Percentiles rank a stretch among this genome's conserved stretches.
These are phyloP conservation scores for Allantophomopsis lycopodina DNA, from an alignment of 2,329 filamentous ascomycete species.

Conservation along the genomic window DNA sequence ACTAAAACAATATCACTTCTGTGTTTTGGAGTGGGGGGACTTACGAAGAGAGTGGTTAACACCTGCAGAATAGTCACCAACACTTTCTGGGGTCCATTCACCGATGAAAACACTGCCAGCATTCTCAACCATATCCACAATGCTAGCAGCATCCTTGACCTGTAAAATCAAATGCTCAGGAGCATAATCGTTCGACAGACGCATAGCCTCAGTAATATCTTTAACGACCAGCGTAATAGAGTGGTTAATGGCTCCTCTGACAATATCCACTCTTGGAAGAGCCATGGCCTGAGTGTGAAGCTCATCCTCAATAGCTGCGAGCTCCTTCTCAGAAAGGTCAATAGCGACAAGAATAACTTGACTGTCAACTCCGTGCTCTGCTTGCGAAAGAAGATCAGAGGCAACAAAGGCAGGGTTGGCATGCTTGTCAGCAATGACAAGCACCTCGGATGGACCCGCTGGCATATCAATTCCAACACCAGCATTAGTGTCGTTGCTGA, in stretches of 20 bases:
- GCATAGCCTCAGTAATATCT: conserved; percentile 59
- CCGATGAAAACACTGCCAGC: conserved; percentile 95
- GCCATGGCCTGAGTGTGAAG: conserved; percentile 77
- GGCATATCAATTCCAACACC: conserved; percentile 98
- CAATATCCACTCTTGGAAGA: conserved; percentile 83
- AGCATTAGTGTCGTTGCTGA: conserved; percentile 92
- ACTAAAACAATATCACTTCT: not conserved
- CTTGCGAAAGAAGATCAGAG: conserved; percentile 86
- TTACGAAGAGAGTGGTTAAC: conserved; percentile 96
- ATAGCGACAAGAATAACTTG: conserved; percentile 88
- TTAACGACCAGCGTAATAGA: conserved; percentile 74
- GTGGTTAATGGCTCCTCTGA: conserved; percentile 79
- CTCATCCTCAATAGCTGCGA: conserved; percentile 81
- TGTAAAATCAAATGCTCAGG: conserved; percentile 95
- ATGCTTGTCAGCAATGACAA: conserved; percentile 84
- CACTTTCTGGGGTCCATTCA: conserved; percentile 92
- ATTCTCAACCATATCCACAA: conserved; percentile 73
- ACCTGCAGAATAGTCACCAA: conserved; percentile 94
- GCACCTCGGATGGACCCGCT: conserved; percentile 86
- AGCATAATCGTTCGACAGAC: conserved; percentile 83
- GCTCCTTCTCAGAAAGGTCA: conserved; percentile 56
- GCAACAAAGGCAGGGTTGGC: conserved; percentile 92
- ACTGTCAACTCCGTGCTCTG: conserved; percentile 91
- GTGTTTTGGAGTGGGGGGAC: conserved; percentile 23
- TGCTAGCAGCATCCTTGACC: conserved; percentile 59